Conservation (phyloP, 163 green algal species). For the Botryococcus braunii region DNA sequence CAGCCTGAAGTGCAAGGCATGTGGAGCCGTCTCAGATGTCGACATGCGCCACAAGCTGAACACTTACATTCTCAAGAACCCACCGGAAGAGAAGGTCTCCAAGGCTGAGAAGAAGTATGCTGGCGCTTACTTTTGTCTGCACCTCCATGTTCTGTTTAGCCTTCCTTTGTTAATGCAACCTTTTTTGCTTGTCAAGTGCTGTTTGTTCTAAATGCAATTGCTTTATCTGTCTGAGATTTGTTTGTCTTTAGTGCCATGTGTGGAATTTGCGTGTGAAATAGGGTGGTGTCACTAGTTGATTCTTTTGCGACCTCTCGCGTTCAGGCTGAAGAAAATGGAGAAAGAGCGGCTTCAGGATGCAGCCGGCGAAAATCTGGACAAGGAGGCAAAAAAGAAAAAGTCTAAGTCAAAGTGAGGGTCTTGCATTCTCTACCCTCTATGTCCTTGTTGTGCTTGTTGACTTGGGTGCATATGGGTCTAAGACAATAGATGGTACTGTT, state of each 20-base stretch:
- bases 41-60: conserved; percentile 93
- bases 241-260: too few species aligned
- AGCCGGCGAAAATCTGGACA: conserved; percentile 34
- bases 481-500: too few species aligned
- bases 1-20: conserved; percentile 89
- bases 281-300: too few species aligned
- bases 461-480: too few species aligned
- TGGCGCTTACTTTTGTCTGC: too few species aligned
- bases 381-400: conserved; percentile 55
- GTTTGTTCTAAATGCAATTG: too few species aligned
- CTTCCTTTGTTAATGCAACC: too few species aligned
- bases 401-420: conserved; percentile 38
- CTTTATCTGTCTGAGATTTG: too few species aligned
- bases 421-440: neutral
- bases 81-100: conserved; percentile 82
- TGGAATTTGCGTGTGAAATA: too few species aligned
- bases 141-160: too few species aligned
- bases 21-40: conserved; percentile 72
- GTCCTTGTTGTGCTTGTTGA: too few species aligned
- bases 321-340: conserved; percentile 80
- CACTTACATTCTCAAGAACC: conserved; percentile 99
- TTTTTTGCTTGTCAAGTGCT: too few species aligned
- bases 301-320: neutral
- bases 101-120: conserved; percentile 83
- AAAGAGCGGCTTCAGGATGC: conserved; percentile 76